Percentiles rank a stretch among this genome's conserved stretches.
Conservation (phyloP, 2,329 filamentous ascomycete species). For the Elsinoe perseae region DNA sequence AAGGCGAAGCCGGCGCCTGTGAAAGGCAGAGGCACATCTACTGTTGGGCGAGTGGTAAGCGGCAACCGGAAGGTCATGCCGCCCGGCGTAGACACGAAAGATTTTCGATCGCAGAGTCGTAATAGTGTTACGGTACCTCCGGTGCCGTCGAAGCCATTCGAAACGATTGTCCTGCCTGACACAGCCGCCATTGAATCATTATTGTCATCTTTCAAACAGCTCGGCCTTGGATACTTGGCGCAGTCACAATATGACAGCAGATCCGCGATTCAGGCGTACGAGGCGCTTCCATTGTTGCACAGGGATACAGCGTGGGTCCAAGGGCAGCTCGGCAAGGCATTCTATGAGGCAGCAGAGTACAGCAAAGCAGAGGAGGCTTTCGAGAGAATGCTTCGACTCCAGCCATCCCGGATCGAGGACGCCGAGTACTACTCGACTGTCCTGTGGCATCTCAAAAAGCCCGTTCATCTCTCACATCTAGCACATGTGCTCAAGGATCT, state of each 20-base stretch:
- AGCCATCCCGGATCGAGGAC: slow-evolving; percentile 77
- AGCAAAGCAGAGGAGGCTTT: slow-evolving; percentile 82
- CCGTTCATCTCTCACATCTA: slow-evolving; percentile 83
- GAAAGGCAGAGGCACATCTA: slow-evolving; percentile 60
- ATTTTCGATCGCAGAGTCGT: slow-evolving; percentile 49
- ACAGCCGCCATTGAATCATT: slow-evolving; percentile 70
- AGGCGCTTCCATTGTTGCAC: slow-evolving; percentile 62
- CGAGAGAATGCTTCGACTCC: slow-evolving; percentile 65
- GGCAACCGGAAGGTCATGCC: slow-evolving; percentile 65
- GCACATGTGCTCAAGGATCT: slow-evolving; percentile 83
- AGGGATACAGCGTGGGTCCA: slow-evolving; percentile 91
- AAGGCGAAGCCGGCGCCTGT: slow-evolving; percentile 70
- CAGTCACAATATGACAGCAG: slow-evolving; percentile 71
- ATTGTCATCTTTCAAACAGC: slow-evolving; percentile 71
- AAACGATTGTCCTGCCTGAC: slow-evolving; percentile 28
- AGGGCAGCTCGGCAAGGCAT: slow-evolving; percentile 78
- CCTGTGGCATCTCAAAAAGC: slow-evolving; percentile 95
- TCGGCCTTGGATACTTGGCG: slow-evolving; percentile 71
- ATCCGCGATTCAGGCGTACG: slow-evolving; percentile 68
- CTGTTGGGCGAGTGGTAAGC: slow-evolving; percentile 78
- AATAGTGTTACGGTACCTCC: slow-evolving; percentile 43
- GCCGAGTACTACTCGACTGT: slow-evolving; percentile 98
- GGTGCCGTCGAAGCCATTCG: slow-evolving; percentile 22
- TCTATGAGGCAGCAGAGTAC: slow-evolving; percentile 86
- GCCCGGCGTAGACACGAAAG: slow-evolving; percentile 55